phyloP scores from a whole-genome alignment of 1,284 basidiomycete species.

The Macrocybe sp. region DNA sequence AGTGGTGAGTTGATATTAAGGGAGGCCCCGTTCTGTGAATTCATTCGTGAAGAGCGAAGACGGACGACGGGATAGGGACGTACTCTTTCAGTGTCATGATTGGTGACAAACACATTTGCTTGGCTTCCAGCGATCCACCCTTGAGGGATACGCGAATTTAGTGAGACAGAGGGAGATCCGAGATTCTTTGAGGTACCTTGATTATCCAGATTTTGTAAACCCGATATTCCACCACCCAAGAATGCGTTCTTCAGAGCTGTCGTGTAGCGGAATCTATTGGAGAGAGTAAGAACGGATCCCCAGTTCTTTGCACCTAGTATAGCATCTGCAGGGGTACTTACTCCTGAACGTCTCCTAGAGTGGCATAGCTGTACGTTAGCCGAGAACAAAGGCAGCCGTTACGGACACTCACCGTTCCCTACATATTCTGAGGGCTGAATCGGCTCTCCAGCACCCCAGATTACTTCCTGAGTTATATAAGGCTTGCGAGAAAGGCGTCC shows the following conservation, averaged over 20 bases:
- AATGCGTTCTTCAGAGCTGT: constrained; percentile 48
- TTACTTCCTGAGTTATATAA: constrained; percentile 61
- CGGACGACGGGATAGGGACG: constrained; percentile 10
- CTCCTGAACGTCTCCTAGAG: constrained; percentile 60
- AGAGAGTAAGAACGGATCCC: constrained; percentile 1
- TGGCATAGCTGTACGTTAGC: background rate
- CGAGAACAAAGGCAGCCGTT: background rate
- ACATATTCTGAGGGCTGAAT: constrained; percentile 53
- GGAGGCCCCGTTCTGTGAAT: constrained; percentile 41
- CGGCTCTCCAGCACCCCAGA: constrained; percentile 47
- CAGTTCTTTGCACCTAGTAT: background rate
- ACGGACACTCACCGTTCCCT: constrained; percentile 35
- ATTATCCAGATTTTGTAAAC: constrained; percentile 50
- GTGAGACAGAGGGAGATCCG: too few species aligned
- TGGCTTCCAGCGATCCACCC: constrained; percentile 51
- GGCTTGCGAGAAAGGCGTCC: constrained; percentile 34
- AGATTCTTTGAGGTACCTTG: constrained; percentile 28
- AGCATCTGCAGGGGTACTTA: constrained; percentile 22
- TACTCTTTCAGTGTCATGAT: constrained; percentile 69
- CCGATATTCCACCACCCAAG: constrained; percentile 42
- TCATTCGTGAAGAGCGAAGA: background rate
- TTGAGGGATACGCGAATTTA: constrained; percentile 13
- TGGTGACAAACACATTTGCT: constrained; percentile 65
- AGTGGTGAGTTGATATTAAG: constrained; percentile 56
- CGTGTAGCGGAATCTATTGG: constrained; percentile 57